Evolutionary conservation across 2,329 filamentous ascomycete genomes (phyloP), one percentile per base, ranked within the genome.

Genomic region (Aspergillus sp.): DNA sequence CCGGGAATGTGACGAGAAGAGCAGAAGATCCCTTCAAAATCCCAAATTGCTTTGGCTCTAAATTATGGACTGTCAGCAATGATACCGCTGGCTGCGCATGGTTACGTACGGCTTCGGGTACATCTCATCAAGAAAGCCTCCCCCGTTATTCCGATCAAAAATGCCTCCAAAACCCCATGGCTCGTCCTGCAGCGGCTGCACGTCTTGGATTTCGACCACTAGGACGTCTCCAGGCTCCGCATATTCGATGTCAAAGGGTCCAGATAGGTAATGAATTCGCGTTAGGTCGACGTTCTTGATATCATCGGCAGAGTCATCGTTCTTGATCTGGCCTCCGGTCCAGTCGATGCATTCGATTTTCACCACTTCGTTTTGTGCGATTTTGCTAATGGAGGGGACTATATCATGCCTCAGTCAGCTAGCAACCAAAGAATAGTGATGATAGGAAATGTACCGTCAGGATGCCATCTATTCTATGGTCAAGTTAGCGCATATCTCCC

Each of bases 301-400:
- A 62, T 96, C 90, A 60, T 95, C 86, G n/a, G 90, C 90, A 27
- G 79, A 86, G 66, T 96, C 90, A 55, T 91, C 85, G 69, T 96
- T 95, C 47, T 80, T 78, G 60, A 95, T 95, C 60, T 95, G 90
- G 2, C 90, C 90, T 19, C 72, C 72, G 0, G 72, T 74, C 83
- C 88, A 94, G 71, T 94, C 88, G 6, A 93, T 75, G 61, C 90
- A 95, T 74, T 95, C 88, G 55, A 95, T 95, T 70, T 94, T 95
- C 56, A 95, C 90, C 0, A 87, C 87, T 70, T 95, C 90, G 25
- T 84, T 85, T 61, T 90, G 83, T 59, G 86, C 83, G 60, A 96
- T 89, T 1, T 78, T 82, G 27, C 77, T 86, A 44, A 77, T 78
- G 48, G 79, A 81, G 0, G 90, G 90, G 45, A 95, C 88, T 93